phyloP scores from a whole-genome alignment of 2,329 filamentous ascomycete genomes.

The Ceratocystis diversiconidia region DNA sequence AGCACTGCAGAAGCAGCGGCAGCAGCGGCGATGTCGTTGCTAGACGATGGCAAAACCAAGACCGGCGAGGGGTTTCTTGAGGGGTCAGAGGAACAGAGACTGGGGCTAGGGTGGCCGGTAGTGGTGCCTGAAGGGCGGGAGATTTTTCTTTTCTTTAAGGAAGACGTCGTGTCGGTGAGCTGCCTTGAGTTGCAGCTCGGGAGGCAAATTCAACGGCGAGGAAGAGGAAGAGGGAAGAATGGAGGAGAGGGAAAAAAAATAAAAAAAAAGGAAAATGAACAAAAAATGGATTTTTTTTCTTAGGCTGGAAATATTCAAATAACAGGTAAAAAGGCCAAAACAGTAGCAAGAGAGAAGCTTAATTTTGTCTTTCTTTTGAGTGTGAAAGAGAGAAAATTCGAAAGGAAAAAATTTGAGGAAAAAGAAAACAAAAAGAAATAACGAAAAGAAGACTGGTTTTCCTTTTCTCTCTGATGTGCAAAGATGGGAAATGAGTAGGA shows the following conservation, averaged over 20 bases:
- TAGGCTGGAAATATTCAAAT: neutral
- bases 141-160: slow-evolving; percentile 59
- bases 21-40: slow-evolving; percentile 22
- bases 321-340: neutral
- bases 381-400: neutral
- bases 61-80: slow-evolving; percentile 26
- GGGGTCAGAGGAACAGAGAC: slow-evolving; percentile 27
- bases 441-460: neutral
- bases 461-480: too few relatives aligned
- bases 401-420: neutral
- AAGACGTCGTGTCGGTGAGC: slow-evolving; percentile 60
- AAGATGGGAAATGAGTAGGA: too few relatives aligned
- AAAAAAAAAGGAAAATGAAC: slow-evolving; percentile 14
- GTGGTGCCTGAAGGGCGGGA: slow-evolving; percentile 28
- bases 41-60: slow-evolving; percentile 29
- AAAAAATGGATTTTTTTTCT: slow-evolving; percentile 13
- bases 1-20: slow-evolving; percentile 13
- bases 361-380: neutral
- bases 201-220: slow-evolving; percentile 17
- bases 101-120: slow-evolving; percentile 22
- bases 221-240: slow-evolving; percentile 12
- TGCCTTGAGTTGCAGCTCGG: slow-evolving; percentile 44
- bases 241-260: slow-evolving; percentile 5
- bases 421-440: neutral
- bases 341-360: neutral